Percentiles rank a stretch among this genome's conserved stretches.
Evolutionary conservation across 345 rosid genomes (phyloP).

Genomic region (Pugionium dolabratum): DNA sequence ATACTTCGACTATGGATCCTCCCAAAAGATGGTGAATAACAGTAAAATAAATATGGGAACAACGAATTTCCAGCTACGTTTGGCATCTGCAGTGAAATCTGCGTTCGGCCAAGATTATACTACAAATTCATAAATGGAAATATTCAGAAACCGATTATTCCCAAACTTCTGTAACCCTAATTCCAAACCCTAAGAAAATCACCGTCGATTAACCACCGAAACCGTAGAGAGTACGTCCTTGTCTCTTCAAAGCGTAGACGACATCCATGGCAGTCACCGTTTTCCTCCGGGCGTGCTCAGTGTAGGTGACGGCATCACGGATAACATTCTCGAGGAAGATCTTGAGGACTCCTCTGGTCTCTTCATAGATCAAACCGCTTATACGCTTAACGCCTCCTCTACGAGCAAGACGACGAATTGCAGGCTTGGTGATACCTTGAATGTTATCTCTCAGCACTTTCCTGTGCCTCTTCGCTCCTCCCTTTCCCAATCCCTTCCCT

Average conservation of each 20-base stretch:
- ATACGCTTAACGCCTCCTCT: constrained; percentile 62
- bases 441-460: constrained; percentile 64
- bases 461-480: constrained; percentile 66
- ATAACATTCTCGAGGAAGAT: constrained; percentile 60
- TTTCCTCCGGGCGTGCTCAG: constrained; percentile 62
- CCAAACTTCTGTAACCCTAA: too few species aligned
- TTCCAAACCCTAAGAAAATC: too few species aligned
- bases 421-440: constrained; percentile 57
- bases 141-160: not conserved
- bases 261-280: constrained; percentile 70
- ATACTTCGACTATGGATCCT: too few species aligned
- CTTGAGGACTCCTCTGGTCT: constrained; percentile 60
- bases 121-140: too few species aligned
- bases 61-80: too few species aligned
- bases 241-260: constrained; percentile 62
- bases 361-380: constrained; percentile 60
- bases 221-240: constrained; percentile 60
- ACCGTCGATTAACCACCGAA: constrained; percentile 19
- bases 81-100: too few species aligned
- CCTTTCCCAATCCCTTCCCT: constrained; percentile 67
- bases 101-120: too few species aligned
- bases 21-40: too few species aligned
- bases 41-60: too few species aligned
- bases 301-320: constrained; percentile 57
- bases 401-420: constrained; percentile 50